phyloP scores from a whole-genome alignment of 1,139 yeast species.

The Pichia sp. region DNA sequence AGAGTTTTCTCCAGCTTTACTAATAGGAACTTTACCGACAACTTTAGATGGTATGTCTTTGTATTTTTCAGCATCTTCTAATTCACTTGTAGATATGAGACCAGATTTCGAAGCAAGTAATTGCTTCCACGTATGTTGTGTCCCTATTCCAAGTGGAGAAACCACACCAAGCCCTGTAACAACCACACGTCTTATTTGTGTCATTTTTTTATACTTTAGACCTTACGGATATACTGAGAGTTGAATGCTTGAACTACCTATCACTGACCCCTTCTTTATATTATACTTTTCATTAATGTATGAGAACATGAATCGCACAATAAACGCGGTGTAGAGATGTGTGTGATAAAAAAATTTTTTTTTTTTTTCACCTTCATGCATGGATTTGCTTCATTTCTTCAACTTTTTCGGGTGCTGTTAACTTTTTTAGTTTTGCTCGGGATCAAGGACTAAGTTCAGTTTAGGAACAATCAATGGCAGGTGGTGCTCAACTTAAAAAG shows the following conservation, averaged over 20 bases:
- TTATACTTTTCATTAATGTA: too few relatives aligned
- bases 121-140: constrained; percentile 45
- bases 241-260: too few relatives aligned
- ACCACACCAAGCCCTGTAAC: constrained; percentile 87
- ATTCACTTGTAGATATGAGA: constrained; percentile 44
- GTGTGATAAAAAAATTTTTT: background rate
- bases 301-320: too few relatives aligned
- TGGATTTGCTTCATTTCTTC: background rate
- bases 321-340: background rate
- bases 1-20: constrained; percentile 7
- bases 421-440: too few relatives aligned
- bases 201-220: constrained; percentile 7
- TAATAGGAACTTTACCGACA: constrained; percentile 69
- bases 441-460: background rate
- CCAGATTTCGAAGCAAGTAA: constrained; percentile 51
- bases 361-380: background rate
- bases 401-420: too few relatives aligned
- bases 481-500: constrained; percentile 74
- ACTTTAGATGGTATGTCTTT: constrained; percentile 66
- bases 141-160: constrained; percentile 80
- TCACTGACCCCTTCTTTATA: too few relatives aligned
- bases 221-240: too few relatives aligned
- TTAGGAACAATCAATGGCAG: constrained; percentile 53
- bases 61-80: constrained; percentile 46
- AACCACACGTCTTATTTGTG: constrained; percentile 55